Evolutionary conservation across 1,284 basidiomycete genomes (phyloP), one percentile per base, ranked within the genome.

Genomic region (Trametes pubescens): DNA sequence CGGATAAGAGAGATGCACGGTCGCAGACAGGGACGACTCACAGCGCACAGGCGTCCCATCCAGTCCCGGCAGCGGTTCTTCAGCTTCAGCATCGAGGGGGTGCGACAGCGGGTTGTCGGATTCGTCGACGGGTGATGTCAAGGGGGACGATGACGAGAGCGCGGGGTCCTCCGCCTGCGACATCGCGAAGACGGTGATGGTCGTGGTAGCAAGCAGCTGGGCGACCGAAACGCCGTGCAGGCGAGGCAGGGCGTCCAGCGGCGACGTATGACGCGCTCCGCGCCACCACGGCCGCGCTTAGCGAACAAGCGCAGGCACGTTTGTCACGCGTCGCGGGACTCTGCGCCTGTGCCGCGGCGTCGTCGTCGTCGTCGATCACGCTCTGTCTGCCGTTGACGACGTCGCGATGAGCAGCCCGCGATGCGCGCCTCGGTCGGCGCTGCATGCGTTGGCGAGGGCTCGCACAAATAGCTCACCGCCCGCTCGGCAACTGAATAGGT

Each of bases 11-110:
- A 59, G 38, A 44, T 32, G 62, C n/a, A 29, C 16, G 46, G 43
- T 11, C 24, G 34, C 35, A 38, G 51, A 37, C 59, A 34, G 53
- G 32, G 29, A 14, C 8, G 21, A 73, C 74, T 70, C 64, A 75
- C 74, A 75, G 32, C 73, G 73, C 40, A 75, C 73, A 24, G 74
- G 74, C 22, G 59, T 66, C 13, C 74, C 74, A 61, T 71, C 69
- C 51, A 75, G 29, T 9, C 74, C 74, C 13, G 74, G 74, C 51
- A 68, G 55, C 47, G 71, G 72, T 60, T 72, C 74, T 48, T 68
- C 65, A 14, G 51, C 74, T 48, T 68, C 65, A 14, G 51, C 51
- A 22, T 71, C 71, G 32, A 54, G 24, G 24, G 64, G 40, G 2
- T 62, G 61, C 24, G 59, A 59, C 8, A 65, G 59, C 46, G 53